These are phyloP conservation scores for Ligustrum vulgare DNA, from an alignment of 257 asterid genomes.

Conservation along the genomic window DNA sequence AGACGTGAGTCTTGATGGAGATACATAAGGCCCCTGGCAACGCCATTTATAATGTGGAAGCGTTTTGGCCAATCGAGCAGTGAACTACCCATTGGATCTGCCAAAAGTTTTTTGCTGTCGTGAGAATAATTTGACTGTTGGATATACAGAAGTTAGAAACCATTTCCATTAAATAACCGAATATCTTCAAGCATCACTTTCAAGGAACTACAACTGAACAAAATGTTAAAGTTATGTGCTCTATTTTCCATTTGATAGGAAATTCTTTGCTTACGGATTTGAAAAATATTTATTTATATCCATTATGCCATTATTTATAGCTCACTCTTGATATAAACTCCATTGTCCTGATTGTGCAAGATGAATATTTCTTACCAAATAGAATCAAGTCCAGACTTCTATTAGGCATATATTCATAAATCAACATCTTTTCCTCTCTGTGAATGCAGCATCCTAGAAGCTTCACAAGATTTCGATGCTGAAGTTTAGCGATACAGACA, in stretches of 20 bases:
- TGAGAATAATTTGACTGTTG: too few relatives aligned
- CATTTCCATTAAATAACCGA: too few relatives aligned
- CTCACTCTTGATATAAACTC: neutral
- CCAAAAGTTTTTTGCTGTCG: neutral
- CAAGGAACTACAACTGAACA: too few relatives aligned
- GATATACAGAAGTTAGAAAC: too few relatives aligned
- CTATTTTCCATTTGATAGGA: too few relatives aligned
- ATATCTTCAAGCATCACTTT: too few relatives aligned
- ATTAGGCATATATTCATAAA: conserved; percentile 29
- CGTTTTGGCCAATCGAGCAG: conserved; percentile 50
- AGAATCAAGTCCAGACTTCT: conserved; percentile 19
- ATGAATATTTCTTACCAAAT: neutral
- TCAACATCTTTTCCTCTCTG: conserved; percentile 23
- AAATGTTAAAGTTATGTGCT: too few relatives aligned
- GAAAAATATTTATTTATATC: neutral
- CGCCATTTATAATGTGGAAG: conserved; percentile 36
- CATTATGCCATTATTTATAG: too few relatives aligned
- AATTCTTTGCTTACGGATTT: too few relatives aligned
- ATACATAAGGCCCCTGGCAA: conserved; percentile 35
- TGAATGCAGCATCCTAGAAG: conserved; percentile 26
- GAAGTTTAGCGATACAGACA: conserved; percentile 23
- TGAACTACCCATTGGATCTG: conserved; percentile 31
- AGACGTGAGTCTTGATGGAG: conserved; percentile 56
- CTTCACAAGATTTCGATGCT: conserved; percentile 23
- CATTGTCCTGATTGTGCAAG: neutral